A percentile compares a stretch with the other conserved stretches of the same genome.
These are phyloP conservation scores for Apium graveolens DNA, from an alignment of 129 eudicot species.

Conservation along the genomic window DNA sequence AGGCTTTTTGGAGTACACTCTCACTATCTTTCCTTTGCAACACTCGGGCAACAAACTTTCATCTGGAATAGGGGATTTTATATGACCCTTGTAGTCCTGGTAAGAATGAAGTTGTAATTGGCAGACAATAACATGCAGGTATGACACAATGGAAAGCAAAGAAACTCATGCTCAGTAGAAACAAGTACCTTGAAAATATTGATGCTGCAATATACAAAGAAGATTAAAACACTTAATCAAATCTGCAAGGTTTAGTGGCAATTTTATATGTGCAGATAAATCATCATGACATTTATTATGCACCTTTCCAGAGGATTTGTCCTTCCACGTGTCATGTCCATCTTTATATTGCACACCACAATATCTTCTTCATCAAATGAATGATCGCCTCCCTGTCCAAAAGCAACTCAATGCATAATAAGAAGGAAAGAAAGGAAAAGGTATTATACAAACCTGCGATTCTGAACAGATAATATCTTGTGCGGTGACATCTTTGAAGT, in stretches of 20 bases:
- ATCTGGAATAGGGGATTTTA: no score
- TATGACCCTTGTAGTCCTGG: no score
- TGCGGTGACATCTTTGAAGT: slow-evolving; percentile 52
- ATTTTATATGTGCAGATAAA: neutral
- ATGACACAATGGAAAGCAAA: neutral
- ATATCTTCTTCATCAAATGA: slow-evolving; percentile 69
- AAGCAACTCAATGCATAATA: slow-evolving; percentile 2
- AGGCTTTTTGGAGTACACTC: no score
- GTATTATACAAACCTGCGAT: slow-evolving; percentile 48
- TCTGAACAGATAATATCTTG: slow-evolving; percentile 81
- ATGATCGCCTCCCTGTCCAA: slow-evolving; percentile 35
- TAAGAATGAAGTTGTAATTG: no score
- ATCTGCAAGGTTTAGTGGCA: neutral
- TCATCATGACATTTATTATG: neutral
- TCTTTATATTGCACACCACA: slow-evolving; percentile 70
- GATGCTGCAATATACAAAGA: slow-evolving; percentile 44
- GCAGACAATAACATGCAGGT: neutral
- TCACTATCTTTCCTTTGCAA: no score
- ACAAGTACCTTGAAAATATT: slow-evolving; percentile 69
- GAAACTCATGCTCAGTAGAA: neutral
- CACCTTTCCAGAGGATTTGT: slow-evolving; percentile 77
- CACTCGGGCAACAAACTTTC: no score
- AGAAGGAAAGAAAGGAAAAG: no score
- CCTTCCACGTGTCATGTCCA: slow-evolving; percentile 73
- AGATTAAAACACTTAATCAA: neutral